A percentile compares a stretch with the other conserved stretches of the same genome.
Evolutionary conservation across 257 asterid species (phyloP).

Genomic region (Apocynum venetum): DNA sequence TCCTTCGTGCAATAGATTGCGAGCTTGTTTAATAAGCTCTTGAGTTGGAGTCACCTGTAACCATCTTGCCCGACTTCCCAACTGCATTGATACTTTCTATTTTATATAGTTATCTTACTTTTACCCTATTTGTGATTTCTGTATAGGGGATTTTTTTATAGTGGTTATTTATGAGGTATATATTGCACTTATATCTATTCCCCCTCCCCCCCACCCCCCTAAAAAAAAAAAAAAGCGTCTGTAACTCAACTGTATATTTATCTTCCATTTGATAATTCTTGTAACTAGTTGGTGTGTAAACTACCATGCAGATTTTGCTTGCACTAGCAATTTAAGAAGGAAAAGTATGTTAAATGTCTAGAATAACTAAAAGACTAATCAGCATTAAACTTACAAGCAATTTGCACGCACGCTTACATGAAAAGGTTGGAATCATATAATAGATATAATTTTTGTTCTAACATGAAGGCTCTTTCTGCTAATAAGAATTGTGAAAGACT

Average conservation of each 20-base stretch:
- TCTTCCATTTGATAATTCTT: constrained; percentile 4
- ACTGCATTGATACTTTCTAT: not conserved
- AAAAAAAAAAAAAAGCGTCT: too few relatives aligned
- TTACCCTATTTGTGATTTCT: not conserved
- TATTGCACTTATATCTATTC: too few relatives aligned
- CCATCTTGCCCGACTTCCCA: not conserved
- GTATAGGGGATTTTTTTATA: not conserved
- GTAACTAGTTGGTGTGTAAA: not conserved
- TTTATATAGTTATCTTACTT: not conserved
- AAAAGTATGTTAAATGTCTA: not conserved
- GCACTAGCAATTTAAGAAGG: not conserved
- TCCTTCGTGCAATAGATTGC: too few relatives aligned
- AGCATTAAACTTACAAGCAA: not conserved
- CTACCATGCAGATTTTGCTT: not conserved
- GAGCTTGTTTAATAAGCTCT: too few relatives aligned
- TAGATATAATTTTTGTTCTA: not conserved
- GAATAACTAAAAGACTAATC: not conserved
- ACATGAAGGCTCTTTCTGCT: not conserved
- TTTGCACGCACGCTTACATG: not conserved
- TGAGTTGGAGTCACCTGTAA: not conserved
- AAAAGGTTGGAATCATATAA: not conserved
- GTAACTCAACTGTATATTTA: not conserved
- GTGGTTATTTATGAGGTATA: not conserved
- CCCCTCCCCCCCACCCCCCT: too few relatives aligned
- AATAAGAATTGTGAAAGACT: not conserved